A percentile compares a stretch with the other conserved stretches of the same genome.
phyloP scores from a whole-genome alignment of 2,329 filamentous ascomycete species.

The Trichoderma harzianum region DNA sequence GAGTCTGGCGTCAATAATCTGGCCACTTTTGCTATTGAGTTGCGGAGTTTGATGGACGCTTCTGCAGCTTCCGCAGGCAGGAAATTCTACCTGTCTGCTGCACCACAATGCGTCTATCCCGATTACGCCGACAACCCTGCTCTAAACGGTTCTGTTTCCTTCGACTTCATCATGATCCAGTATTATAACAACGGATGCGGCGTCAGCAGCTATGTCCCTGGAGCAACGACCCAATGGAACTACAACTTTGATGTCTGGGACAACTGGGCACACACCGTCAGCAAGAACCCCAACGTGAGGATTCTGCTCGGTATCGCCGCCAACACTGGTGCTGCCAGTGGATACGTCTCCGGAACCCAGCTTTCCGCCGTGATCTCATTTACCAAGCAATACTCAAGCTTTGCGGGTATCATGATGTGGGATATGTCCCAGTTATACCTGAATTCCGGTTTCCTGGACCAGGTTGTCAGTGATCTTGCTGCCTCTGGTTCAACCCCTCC shows the following conservation, averaged over 20 bases:
- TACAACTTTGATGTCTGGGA: constrained; percentile 66
- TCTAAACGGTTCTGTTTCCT: constrained; percentile 52
- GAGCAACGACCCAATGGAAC: constrained; percentile 43
- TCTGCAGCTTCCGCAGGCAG: constrained; percentile 39
- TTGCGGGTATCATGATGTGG: constrained; percentile 69
- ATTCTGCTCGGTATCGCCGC: constrained; percentile 61
- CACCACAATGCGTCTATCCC: constrained; percentile 66
- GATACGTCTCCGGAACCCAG: constrained; percentile 48
- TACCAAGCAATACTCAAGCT: constrained; percentile 53
- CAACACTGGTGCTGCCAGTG: constrained; percentile 50
- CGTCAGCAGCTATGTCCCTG: constrained; percentile 47
- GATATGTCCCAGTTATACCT: constrained; percentile 59
- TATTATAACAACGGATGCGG: constrained; percentile 71
- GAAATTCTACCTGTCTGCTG: constrained; percentile 61
- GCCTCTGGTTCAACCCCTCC: not conserved
- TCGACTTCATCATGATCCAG: constrained; percentile 62
- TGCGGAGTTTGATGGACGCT: constrained; percentile 55
- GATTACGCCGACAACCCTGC: constrained; percentile 53
- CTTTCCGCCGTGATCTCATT: constrained; percentile 52
- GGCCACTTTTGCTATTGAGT: constrained; percentile 54
- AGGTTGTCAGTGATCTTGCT: constrained; percentile 37
- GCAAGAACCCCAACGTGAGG: constrained; percentile 58
- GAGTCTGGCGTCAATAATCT: constrained; percentile 60
- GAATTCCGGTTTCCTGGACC: constrained; percentile 54
- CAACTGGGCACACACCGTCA: constrained; percentile 55